Conservation (phyloP, 2,329 filamentous ascomycete genomes). For the Diplodia scrobiculata region DNA sequence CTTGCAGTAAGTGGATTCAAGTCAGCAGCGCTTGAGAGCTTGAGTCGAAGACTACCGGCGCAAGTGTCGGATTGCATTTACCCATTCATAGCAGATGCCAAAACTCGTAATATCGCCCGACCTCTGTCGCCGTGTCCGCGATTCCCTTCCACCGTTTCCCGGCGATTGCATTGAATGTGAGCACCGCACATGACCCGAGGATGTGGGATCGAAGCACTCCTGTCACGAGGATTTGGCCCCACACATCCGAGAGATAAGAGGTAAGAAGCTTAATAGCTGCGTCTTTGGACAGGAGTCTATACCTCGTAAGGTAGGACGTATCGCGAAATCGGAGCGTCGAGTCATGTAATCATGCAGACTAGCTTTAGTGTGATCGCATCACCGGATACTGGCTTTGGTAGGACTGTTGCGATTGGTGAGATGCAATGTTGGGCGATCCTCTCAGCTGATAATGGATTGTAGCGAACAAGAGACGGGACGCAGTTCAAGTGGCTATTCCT, state of each 20-base stretch:
- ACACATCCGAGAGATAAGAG: neutral
- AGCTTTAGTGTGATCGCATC: conserved; percentile 3
- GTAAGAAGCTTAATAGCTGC: neutral
- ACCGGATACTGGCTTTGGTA: neutral
- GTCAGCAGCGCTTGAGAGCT: neutral
- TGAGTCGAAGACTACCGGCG: neutral
- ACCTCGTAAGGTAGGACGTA: conserved; percentile 2
- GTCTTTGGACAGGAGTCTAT: neutral
- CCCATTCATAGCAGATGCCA: conserved; percentile 1
- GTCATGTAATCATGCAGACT: conserved; percentile 1
- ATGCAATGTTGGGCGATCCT: neutral
- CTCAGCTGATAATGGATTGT: neutral
- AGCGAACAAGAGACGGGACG: conserved; percentile 1
- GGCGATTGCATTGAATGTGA: neutral
- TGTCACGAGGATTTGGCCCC: neutral
- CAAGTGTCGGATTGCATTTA: neutral
- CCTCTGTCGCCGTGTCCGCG: neutral
- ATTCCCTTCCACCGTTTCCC: neutral
- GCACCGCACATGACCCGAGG: neutral
- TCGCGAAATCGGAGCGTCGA: neutral
- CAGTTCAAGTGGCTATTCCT: neutral
- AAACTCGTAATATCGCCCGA: neutral
- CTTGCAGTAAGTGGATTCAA: neutral
- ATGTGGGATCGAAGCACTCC: neutral
- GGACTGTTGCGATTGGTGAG: neutral